Base-by-base conservation (phyloP, 441 rosid genomes). In the Populus hybrid region DNA sequence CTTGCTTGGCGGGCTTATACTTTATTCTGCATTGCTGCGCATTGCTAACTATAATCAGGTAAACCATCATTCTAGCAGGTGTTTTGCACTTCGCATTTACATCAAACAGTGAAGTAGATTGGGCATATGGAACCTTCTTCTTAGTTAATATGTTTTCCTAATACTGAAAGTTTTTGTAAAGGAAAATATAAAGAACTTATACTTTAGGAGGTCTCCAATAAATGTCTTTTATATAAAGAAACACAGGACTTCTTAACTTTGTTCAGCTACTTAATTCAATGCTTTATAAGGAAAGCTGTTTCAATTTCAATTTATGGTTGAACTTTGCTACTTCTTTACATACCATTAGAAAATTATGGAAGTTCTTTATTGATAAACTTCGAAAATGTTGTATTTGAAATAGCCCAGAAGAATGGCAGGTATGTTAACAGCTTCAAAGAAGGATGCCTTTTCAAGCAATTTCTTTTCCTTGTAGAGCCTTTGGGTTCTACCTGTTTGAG, bases 21-120 rank as follows among this genome's bases (percentile, higher is more conserved):
- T 75, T 23, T n/a, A 38, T 42, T 38, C 26, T 69, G 71, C 71
- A 9, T 10, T 67, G 72, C 59, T 69, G 68, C 40, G 9, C 68
- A 2, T 30, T 24, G 46, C 28, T 21, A 46, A 18, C 57, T 20
- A 11, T 50, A 30, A 18, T 66, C 24, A 66, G 23, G 23, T 26
- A 46, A 67, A 26, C 35, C 26, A 75, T 53, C 53, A 32, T 53
- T 34, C 50, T 67, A 30, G 32, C 14, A 16, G 38, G 38, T 73
- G 6, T 7, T 53, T 50, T 53, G 3, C 20, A 5, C 7, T 18
- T 18, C 21, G 18, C 20, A 6, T 53, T 53, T 7, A 53, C 3
- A 6, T 8, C 20, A 53, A 53, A 7, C 7, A 53, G 63, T 53
- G 63, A 18, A 53, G 63, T 53, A 3, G 63, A 53, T 16, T 2